Evolutionary conservation across 2,329 filamentous ascomycete genomes (phyloP).

Genomic region (Coniochaeta ligniaria): DNA sequence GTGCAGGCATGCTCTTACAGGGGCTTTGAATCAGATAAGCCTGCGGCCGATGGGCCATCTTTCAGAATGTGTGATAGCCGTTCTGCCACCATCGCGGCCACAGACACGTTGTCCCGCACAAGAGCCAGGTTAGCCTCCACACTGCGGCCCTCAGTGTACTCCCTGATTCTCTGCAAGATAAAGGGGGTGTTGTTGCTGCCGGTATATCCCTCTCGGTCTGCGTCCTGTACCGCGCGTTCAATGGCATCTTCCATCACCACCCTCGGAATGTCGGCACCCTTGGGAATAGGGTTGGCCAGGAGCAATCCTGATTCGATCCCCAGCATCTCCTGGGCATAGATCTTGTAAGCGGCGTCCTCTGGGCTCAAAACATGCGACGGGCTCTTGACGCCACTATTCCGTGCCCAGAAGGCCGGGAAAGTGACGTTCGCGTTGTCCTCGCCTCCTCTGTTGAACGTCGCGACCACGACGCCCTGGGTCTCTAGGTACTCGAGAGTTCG

Average conservation of each 20-base stretch:
- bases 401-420: constrained; percentile 88
- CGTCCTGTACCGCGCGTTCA: constrained; percentile 59
- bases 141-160: constrained; percentile 66
- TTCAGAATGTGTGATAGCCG: constrained; percentile 41
- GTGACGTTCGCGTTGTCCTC: constrained; percentile 54
- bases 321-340: constrained; percentile 68
- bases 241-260: constrained; percentile 65
- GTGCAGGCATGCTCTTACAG: background rate
- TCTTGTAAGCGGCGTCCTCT: constrained; percentile 80
- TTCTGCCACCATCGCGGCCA: constrained; percentile 46
- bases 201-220: constrained; percentile 54
- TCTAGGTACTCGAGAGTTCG: constrained; percentile 75
- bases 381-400: constrained; percentile 77
- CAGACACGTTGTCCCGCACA: constrained; percentile 44
- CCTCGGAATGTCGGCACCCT: constrained; percentile 61
- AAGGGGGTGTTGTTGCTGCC: constrained; percentile 82
- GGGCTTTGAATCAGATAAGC: background rate
- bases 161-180: constrained; percentile 69
- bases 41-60: constrained; percentile 5
- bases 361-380: constrained; percentile 70
- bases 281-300: constrained; percentile 84
- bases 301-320: constrained; percentile 71
- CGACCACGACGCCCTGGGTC: constrained; percentile 71
- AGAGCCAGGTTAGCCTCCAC: constrained; percentile 66
- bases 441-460: constrained; percentile 82